phyloP scores from a whole-genome alignment of 228 moss, liverwort and hornwort genomes.

The Sphagnum magellanicum region DNA sequence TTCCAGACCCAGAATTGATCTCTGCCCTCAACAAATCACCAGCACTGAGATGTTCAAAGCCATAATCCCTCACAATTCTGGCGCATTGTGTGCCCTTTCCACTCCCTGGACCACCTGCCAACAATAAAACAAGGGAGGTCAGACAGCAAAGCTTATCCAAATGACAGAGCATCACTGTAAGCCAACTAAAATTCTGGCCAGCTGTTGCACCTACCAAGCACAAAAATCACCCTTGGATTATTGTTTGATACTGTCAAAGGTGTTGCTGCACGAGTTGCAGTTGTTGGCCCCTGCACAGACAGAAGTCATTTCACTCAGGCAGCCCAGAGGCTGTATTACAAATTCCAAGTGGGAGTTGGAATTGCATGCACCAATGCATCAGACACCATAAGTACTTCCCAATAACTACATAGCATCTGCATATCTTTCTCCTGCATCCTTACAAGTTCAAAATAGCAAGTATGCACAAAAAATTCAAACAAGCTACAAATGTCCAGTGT shows the following conservation, averaged over 20 bases:
- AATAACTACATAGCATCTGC: background rate
- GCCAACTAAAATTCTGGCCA: background rate
- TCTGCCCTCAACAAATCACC: slow-evolving; percentile 93
- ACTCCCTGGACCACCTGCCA: slow-evolving; percentile 94
- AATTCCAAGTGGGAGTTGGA: background rate
- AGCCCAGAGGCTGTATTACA: background rate
- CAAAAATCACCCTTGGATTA: slow-evolving; percentile 65
- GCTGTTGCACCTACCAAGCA: slow-evolving; percentile 56
- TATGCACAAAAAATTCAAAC: background rate
- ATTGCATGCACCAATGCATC: too few relatives aligned
- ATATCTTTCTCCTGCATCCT: background rate
- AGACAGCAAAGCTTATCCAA: background rate
- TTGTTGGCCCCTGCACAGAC: slow-evolving; percentile 8
- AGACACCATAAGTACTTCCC: too few relatives aligned
- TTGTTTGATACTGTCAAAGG: slow-evolving; percentile 15
- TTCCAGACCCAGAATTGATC: slow-evolving; percentile 64
- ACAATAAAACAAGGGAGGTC: slow-evolving; percentile 1
- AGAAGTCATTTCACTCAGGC: background rate
- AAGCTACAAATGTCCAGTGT: background rate
- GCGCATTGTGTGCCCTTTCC: slow-evolving; percentile 94
- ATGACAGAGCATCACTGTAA: background rate
- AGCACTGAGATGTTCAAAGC: slow-evolving; percentile 88
- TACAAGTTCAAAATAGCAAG: background rate
- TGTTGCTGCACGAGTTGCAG: background rate
- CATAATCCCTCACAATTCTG: slow-evolving; percentile 75